Conservation (phyloP, 2,329 filamentous ascomycete genomes). For the Paraphaeosphaeria sporulosa region DNA sequence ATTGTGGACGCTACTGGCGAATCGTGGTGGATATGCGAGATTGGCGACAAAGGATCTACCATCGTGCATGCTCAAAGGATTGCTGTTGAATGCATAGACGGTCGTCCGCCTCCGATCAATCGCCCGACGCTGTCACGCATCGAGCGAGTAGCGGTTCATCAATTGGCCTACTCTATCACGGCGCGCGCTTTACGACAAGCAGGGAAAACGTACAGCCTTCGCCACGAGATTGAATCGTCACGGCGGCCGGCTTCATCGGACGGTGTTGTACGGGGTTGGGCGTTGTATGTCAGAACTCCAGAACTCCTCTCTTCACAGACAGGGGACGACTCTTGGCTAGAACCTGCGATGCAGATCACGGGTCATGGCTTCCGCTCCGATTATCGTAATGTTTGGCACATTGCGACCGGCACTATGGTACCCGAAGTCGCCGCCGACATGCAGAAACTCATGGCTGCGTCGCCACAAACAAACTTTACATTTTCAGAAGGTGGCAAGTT, state of each 20-base stretch:
- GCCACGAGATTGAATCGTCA: conserved; percentile 25
- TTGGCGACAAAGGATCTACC: conserved; percentile 31
- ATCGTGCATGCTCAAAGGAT: conserved; percentile 41
- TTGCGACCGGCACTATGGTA: conserved; percentile 50
- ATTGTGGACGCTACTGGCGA: conserved; percentile 44
- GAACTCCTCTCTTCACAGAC: conserved; percentile 34
- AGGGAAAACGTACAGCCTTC: conserved; percentile 31
- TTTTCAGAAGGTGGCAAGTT: conserved; percentile 71
- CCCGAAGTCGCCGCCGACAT: conserved; percentile 44
- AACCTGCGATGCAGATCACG: conserved; percentile 35
- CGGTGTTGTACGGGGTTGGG: conserved; percentile 34
- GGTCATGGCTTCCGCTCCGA: conserved; percentile 42
- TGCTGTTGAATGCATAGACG: conserved; percentile 30
- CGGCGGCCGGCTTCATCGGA: conserved; percentile 14
- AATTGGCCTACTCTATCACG: conserved; percentile 40
- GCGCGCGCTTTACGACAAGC: conserved; percentile 32
- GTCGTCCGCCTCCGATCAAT: conserved; percentile 30
- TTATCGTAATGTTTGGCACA: conserved; percentile 47
- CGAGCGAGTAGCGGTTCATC: conserved; percentile 50
- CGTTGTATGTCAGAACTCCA: conserved; percentile 35
- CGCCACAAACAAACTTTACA: conserved; percentile 66
- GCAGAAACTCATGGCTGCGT: conserved; percentile 49
- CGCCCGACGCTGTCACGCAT: conserved; percentile 42
- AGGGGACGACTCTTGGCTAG: conserved; percentile 38
- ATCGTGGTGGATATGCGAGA: conserved; percentile 48